Percentiles rank a stretch among this genome's conserved stretches.
Evolutionary conservation across 2,329 filamentous ascomycete genomes (phyloP).

Genomic region (Penicillium sp.): DNA sequence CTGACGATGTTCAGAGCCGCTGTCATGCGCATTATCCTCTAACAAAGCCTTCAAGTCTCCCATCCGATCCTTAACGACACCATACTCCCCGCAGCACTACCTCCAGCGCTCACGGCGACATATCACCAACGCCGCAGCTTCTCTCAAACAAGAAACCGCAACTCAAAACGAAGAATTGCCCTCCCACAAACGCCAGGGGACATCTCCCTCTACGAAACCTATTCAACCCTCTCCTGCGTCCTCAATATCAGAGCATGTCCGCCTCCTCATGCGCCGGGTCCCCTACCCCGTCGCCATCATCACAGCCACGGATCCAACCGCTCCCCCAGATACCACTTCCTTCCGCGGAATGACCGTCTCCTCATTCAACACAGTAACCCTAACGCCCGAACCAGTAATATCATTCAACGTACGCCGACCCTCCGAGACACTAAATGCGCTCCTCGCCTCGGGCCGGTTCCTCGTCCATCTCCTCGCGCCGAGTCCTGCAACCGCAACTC

Average conservation of each 20-base stretch:
- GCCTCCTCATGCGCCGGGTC: conserved; percentile 55
- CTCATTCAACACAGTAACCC: conserved; percentile 61
- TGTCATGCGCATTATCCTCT: not conserved
- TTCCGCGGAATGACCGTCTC: conserved; percentile 61
- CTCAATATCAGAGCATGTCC: conserved; percentile 41
- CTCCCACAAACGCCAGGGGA: not conserved
- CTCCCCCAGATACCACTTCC: conserved; percentile 25
- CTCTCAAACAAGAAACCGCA: conserved; percentile 1
- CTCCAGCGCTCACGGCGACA: conserved; percentile 20
- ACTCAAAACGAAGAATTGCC: conserved; percentile 1
- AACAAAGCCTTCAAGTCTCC: not conserved
- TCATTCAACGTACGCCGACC: conserved; percentile 63
- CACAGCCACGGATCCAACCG: conserved; percentile 47
- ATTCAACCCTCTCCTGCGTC: not conserved
- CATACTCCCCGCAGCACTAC: conserved; percentile 9
- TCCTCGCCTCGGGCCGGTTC: conserved; percentile 50
- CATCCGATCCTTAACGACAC: not conserved
- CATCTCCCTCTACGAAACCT: not conserved
- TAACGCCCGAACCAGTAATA: conserved; percentile 58
- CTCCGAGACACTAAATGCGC: conserved; percentile 58
- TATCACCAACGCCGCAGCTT: conserved; percentile 19
- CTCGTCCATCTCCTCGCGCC: conserved; percentile 55
- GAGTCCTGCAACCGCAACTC: conserved; percentile 31
- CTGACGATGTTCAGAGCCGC: not conserved
- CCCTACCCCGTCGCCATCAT: conserved; percentile 61